These are phyloP conservation scores for Tetrapyrgos nigripes DNA, from an alignment of 1,284 basidiomycete genomes.

Conservation along the genomic window DNA sequence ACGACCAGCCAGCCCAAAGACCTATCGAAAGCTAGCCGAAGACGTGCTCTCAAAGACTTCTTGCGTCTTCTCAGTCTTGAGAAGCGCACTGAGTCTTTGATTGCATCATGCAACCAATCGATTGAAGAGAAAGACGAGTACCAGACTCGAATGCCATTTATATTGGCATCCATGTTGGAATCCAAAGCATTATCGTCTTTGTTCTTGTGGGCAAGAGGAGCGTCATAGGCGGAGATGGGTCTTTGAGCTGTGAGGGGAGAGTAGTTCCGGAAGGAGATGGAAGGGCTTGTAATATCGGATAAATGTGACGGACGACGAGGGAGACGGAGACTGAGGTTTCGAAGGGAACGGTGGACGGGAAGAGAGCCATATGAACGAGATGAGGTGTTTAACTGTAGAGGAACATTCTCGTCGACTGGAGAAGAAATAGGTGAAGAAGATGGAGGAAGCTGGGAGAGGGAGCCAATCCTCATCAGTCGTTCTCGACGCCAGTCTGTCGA, in stretches of 20 bases:
- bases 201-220: constrained; percentile 46
- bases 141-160: constrained; percentile 92
- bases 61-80: constrained; percentile 70
- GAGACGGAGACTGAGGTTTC: constrained; percentile 18
- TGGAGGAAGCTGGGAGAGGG: constrained; percentile 19
- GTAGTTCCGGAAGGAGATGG: constrained; percentile 43
- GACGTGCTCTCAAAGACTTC: constrained; percentile 69
- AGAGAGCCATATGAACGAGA: constrained; percentile 11
- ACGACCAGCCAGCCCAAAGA: constrained; percentile 35
- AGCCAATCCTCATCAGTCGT: constrained; percentile 56
- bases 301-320: constrained; percentile 22
- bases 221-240: constrained; percentile 79
- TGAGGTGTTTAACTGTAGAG: background rate
- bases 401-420: background rate
- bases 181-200: constrained; percentile 31
- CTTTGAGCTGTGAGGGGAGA: constrained; percentile 51
- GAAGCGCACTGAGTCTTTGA: constrained; percentile 87
- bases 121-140: constrained; percentile 86
- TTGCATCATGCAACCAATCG: constrained; percentile 93
- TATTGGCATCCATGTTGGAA: constrained; percentile 65
- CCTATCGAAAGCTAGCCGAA: constrained; percentile 81
- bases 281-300: constrained; percentile 34
- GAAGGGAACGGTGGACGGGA: constrained; percentile 2
- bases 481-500: constrained; percentile 58
- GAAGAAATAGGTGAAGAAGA: background rate